Base-by-base conservation (phyloP, 495 filamentous ascomycete species). In the Lentithecium fluviatile region DNA sequence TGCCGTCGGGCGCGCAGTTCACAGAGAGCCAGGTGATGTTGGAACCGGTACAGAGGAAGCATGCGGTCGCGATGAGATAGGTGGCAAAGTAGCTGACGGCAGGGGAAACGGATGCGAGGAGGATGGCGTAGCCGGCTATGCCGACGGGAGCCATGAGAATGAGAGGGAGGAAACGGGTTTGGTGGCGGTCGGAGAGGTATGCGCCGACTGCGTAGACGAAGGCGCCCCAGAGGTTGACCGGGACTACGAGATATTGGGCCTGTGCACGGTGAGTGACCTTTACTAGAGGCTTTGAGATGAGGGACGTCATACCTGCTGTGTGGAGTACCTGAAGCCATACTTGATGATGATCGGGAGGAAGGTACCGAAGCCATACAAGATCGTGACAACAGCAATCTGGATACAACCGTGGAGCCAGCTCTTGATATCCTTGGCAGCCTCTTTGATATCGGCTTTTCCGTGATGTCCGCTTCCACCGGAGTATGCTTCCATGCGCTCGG, bases 1-100 rank as follows among this genome's bases (percentile, higher is more conserved):
- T 78, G 15, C 75, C 75, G 51, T 78, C 76, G 0, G 73, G 73
- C 0, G 75, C 75, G 58, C 65, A 60, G 52, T 68, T 68, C n/a
- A 45, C 56, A 6, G 34, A 43, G 0, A 68, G 52, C 65, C 65
- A 68, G 23, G 65, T 36, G 45, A 68, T 68, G 40, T 68, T 68
- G 25, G 47, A 40, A 29, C 65, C 65, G 3, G 65, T 68, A 56
- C 65, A 68, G 36, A 68, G 60, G 61, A 64, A 68, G 40, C 65
- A 68, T 13, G 65, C 65, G 6, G 61, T 68, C 5, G 60, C 25
- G 43, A 68, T 68, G 36, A 68, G 65, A 56, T 64, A 68, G 24
- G 65, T 68, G n/a, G 65, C 65, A 37, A 68, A 68, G 40, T 68
- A 68, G n/a, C 47, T 45, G 4, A 64, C 65, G 20, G 46, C 56